These are phyloP conservation scores for Candida maris DNA, from an alignment of 805 yeast species.

Conservation along the genomic window DNA sequence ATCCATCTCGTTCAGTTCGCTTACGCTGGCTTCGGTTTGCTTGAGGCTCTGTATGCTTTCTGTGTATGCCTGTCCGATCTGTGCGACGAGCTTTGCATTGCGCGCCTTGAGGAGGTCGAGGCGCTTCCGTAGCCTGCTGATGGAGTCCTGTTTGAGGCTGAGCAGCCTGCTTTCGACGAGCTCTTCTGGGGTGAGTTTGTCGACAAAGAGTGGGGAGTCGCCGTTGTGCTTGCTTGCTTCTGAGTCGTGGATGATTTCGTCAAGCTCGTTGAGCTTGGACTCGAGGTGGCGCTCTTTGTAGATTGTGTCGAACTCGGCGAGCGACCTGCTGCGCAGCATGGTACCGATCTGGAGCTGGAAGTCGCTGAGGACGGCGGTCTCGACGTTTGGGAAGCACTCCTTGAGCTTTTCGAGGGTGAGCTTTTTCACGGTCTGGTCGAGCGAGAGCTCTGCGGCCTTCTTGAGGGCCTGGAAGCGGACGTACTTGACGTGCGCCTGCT, in stretches of 20 bases:
- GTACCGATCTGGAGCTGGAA: conserved; percentile 44
- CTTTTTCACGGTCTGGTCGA: conserved; percentile 42
- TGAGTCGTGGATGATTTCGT: conserved; percentile 44
- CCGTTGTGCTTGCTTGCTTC: conserved; percentile 9
- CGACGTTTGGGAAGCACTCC: conserved; percentile 46
- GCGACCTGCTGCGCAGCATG: conserved; percentile 41
- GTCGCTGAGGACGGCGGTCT: conserved; percentile 37
- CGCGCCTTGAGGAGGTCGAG: conserved; percentile 13
- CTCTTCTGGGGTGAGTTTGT: conserved; percentile 22
- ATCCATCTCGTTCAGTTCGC: conserved; percentile 15
- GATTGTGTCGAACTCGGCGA: conserved; percentile 45
- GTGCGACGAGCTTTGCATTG: conserved; percentile 9
- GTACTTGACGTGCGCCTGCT: conserved; percentile 9
- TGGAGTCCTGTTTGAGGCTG: conserved; percentile 13
- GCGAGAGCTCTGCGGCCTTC: conserved; percentile 33
- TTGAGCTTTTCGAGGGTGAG: conserved; percentile 40
- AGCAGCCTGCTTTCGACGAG: conserved; percentile 17
- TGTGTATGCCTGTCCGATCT: conserved; percentile 9
- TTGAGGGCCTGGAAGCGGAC: conserved; percentile 32
- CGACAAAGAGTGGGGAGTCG: conserved; percentile 12
- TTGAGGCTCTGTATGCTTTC: conserved; percentile 9
- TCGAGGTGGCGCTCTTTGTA: conserved; percentile 44
- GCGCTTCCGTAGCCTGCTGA: conserved; percentile 13
- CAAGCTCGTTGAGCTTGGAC: conserved; percentile 42
- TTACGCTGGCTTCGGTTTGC: conserved; percentile 8